Base-by-base conservation (phyloP, 2,329 filamentous ascomycete genomes). In the Neocatenulostroma microsporum region DNA sequence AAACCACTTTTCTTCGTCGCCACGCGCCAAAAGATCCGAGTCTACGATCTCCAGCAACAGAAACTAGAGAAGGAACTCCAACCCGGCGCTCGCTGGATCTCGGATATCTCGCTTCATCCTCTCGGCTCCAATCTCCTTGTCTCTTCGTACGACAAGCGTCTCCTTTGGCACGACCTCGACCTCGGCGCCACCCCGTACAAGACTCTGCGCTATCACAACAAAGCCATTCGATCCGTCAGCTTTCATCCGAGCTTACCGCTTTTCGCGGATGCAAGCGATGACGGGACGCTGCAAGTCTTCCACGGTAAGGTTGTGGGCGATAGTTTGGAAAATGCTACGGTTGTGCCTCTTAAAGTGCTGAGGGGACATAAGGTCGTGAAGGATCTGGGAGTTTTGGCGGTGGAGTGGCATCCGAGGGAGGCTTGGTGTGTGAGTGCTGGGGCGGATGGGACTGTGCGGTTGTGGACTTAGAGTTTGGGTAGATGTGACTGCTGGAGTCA, bases 161-260 rank as follows among this genome's bases (percentile, higher is more conserved):
- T 98, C 3, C 72, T 98, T 21, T 98, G 91, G 91, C 91, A 96
- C 66, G 91, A 98, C 64, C 73, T 96, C 36, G 91, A 98, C 50
- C 76, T 98, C 23, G 91, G 85, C 1, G 80, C 76, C 45, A 78
- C 85, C 33, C 91, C 91, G 0, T 96, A 94, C 71, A 95, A 95
- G 71, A 96, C 89, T 1, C 80, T 98, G 65, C 78, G 91, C 34
- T 98, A 96, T 69, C 91, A 98, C 66, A 68, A 77, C 43, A 84
- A 94, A 62, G 91, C 91, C 30, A 94, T 98, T 54, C 78, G 93
- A 31, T 78, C 82, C 10, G 91, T 95, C 37, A 80, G 78, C 50
- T 98, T 84, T 64, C 93, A 98, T 63, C 79, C 80, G 40, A 21
- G 42, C 3, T 76, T 80, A 44, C 88, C 91, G 13, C 72, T 98